Evolutionary conservation across 176 grass and related monocot species (phyloP).

Genomic region (Tillandsia fasciculata): DNA sequence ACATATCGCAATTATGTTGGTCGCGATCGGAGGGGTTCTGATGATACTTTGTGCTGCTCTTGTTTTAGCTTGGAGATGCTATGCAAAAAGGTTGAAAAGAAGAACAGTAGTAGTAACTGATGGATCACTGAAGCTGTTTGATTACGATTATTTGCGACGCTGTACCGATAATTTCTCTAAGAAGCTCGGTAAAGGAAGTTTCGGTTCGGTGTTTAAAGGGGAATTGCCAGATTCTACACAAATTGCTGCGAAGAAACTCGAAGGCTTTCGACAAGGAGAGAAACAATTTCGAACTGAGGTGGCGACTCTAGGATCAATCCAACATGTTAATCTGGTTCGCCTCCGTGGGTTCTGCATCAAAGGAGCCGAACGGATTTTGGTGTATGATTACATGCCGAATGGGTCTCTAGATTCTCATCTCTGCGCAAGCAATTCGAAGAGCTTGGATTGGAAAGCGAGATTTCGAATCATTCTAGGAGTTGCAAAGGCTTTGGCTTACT

Average conservation of each 20-base stretch:
- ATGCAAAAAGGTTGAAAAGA: not conserved
- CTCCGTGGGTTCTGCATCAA: not conserved
- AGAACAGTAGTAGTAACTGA: not conserved
- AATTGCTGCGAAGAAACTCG: constrained; percentile 10
- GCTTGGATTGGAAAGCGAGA: not conserved
- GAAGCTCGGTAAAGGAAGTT: not conserved
- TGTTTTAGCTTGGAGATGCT: not conserved
- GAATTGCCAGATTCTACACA: not conserved
- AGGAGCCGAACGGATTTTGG: not conserved
- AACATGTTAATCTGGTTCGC: constrained; percentile 10
- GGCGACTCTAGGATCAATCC: not conserved
- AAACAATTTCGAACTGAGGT: constrained; percentile 7
- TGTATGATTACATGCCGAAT: constrained; percentile 7
- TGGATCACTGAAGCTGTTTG: not conserved
- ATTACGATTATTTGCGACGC: not conserved
- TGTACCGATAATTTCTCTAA: not conserved
- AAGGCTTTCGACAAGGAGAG: not conserved
- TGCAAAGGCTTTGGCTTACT: not conserved
- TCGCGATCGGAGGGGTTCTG: not conserved
- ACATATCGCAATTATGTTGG: no score
- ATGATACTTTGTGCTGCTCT: not conserved
- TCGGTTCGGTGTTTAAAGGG: constrained; percentile 7
- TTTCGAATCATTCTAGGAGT: not conserved
- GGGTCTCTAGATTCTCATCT: constrained; percentile 1
- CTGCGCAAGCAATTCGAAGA: not conserved